Evolutionary conservation across 1,284 basidiomycete species (phyloP), one percentile per base, ranked within the genome.

Genomic region (Paramarasmius palmivorus): DNA sequence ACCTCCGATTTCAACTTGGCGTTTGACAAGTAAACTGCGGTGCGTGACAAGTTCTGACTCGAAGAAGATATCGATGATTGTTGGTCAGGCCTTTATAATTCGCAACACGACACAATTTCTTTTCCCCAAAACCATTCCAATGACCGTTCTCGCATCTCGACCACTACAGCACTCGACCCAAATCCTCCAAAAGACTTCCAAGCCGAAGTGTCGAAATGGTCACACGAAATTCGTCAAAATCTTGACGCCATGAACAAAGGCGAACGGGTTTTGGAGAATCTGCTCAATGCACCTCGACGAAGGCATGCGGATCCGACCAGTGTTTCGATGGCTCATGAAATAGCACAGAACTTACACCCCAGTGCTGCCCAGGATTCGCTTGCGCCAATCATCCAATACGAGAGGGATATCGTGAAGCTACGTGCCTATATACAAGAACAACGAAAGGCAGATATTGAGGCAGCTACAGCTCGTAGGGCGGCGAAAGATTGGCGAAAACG

Each of bases 391-490:
- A 45, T 52, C 25, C 50, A 41, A n/a, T 52, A 52, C 22, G 50
- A 52, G 34, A 52, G 45, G 32, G 50, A 44, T 25, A 29, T 52
- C 29, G 50, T 52, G 29, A 45, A 52, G 35, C 22, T 52, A n/a
- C 40, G 50, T 26, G 32, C 29, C 15, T 52, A 52, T 19, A 46
- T 52, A 10, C 41, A 45, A 2, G 32, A 41, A 15, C 50, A 52
- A n/a, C 40, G 40, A 23, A 37, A 35, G 12, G 4, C 40, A 20
- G 39, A 45, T 35, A 38, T 32, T 12, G 44, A 29, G 44, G 25
- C 44, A 15, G 26, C 12, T 34, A 34, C 39, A 8, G 38, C 23
- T 17, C 39, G 34, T 29, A 39, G n/a, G 36, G 34, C 40, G 34
- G 10, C 41, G 7, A 37, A 41, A 26, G 39, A 17, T 34, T 45